Conservation (phyloP, 441 rosid species). For the Macaranga tanarius region DNA sequence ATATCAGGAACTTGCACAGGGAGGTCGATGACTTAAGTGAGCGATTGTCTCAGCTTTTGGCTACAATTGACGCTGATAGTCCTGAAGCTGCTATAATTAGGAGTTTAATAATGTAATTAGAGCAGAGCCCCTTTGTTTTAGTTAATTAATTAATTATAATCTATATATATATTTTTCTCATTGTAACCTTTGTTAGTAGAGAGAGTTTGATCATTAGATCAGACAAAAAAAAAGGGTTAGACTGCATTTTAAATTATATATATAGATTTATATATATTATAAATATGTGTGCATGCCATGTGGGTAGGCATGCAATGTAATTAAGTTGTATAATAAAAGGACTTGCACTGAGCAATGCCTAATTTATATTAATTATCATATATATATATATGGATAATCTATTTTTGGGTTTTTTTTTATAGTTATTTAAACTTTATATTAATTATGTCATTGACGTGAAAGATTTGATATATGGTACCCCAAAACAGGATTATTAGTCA, state of each 20-base stretch:
- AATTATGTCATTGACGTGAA: not conserved
- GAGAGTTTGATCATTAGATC: conserved; percentile 36
- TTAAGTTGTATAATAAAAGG: conserved; percentile 38
- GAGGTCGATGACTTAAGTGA: conserved; percentile 87
- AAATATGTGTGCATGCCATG: conserved; percentile 13
- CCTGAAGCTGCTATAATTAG: conserved; percentile 85
- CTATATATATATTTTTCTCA: not conserved
- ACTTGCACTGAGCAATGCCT: conserved; percentile 35
- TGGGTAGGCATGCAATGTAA: conserved; percentile 30
- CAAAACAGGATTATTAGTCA: not conserved
- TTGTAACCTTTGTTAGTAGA: conserved; percentile 9
- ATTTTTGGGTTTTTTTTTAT: not conserved
- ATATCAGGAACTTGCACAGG: conserved; percentile 72
- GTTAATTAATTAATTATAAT: not conserved
- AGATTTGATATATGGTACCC: not conserved
- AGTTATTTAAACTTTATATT: not conserved
- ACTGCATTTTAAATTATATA: conserved; percentile 23
- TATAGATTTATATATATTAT: not conserved
- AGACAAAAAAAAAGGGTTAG: conserved; percentile 18
- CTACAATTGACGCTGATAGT: conserved; percentile 74
- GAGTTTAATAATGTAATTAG: conserved; percentile 64
- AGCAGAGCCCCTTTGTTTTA: not conserved
- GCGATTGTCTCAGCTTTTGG: conserved; percentile 74
- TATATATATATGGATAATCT: not conserved
- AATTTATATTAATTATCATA: not conserved